A percentile compares a stretch with the other conserved stretches of the same genome.
phyloP scores from a whole-genome alignment of 2,329 filamentous ascomycete species.

The Emergomyces orientalis region DNA sequence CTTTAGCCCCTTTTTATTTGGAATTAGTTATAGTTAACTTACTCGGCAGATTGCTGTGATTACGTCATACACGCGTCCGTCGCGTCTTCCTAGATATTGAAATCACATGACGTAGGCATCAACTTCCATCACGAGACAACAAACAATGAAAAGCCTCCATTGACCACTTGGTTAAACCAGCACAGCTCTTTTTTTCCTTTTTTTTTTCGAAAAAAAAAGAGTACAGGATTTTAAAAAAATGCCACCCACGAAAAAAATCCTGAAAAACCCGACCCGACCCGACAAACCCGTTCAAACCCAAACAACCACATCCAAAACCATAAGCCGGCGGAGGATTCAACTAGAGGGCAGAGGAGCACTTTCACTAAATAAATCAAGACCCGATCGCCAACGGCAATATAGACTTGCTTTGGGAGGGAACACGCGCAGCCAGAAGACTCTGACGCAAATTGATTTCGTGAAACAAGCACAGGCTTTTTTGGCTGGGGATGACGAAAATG shows the following conservation, averaged over 20 bases:
- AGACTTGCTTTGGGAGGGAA: constrained; percentile 15
- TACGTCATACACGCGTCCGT: constrained; percentile 8
- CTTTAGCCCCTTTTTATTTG: no score
- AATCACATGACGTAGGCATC: constrained; percentile 6
- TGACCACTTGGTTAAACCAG: neutral
- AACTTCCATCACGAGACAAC: neutral
- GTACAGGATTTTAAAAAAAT: neutral
- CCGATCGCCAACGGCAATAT: constrained; percentile 10
- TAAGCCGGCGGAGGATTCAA: neutral
- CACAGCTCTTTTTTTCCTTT: neutral
- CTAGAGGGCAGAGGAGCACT: neutral
- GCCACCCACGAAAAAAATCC: neutral
- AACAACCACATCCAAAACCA: neutral
- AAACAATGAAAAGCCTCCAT: neutral
- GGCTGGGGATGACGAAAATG: constrained; percentile 23
- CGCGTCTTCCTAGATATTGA: neutral
- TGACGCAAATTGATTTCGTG: constrained; percentile 36
- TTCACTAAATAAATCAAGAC: neutral
- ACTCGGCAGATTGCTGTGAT: no score
- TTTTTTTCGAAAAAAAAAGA: neutral
- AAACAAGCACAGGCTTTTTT: constrained; percentile 23
- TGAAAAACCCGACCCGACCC: neutral
- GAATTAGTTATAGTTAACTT: no score
- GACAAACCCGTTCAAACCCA: neutral
- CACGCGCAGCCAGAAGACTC: constrained; percentile 28